phyloP scores from a whole-genome alignment of 192 early-diverging fungal species.

The Backusella sp. region DNA sequence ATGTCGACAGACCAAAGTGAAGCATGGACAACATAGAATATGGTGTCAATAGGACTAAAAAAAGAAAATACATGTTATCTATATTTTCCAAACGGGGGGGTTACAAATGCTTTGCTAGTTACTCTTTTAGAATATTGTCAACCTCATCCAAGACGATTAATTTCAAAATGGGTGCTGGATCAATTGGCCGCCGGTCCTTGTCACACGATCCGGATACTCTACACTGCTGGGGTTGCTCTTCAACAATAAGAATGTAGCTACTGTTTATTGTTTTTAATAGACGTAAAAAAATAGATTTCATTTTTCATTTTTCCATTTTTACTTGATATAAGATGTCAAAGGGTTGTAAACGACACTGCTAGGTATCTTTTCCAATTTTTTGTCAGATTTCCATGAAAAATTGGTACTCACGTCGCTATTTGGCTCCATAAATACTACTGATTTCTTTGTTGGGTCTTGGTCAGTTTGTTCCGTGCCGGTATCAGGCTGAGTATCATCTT shows the following conservation, averaged over 20 bases:
- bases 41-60: background rate
- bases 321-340: conserved; percentile 9
- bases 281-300: background rate
- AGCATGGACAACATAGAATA: background rate
- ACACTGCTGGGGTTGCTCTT: conserved; percentile 18
- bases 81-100: no score
- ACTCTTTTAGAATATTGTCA: conserved; percentile 8
- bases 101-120: background rate
- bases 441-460: background rate
- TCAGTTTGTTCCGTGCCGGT: background rate
- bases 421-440: conserved; percentile 1
- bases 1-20: conserved; percentile 16
- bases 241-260: background rate
- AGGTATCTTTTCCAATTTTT: background rate
- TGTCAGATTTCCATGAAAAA: background rate
- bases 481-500: background rate
- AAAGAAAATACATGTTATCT: background rate
- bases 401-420: background rate
- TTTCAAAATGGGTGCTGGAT: conserved; percentile 73
- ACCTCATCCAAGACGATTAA: conserved; percentile 13
- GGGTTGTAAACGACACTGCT: background rate
- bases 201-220: conserved; percentile 3
- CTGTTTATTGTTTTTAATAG: background rate
- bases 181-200: conserved; percentile 68
- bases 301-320: background rate